These are phyloP conservation scores for Umbelopsis ramanniana DNA, from an alignment of 192 early-diverging fungal genomes.

Conservation along the genomic window DNA sequence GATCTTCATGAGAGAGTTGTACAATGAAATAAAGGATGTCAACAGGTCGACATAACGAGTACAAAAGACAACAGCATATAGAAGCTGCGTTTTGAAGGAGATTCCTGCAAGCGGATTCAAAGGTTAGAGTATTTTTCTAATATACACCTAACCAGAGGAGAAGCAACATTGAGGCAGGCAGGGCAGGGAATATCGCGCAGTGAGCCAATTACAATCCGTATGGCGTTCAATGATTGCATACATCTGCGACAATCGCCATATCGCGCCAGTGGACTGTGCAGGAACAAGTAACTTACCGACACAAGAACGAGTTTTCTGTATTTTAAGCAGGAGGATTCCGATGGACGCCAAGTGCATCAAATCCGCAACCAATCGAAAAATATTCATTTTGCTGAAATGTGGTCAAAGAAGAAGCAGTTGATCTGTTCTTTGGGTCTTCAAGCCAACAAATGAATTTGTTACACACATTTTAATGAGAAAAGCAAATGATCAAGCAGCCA, in stretches of 20 bases:
- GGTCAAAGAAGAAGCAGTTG: neutral
- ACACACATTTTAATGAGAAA: no score
- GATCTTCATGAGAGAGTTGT: constrained; percentile 95
- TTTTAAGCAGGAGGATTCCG: constrained; percentile 91
- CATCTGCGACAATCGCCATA: constrained; percentile 3
- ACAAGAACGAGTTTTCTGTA: constrained; percentile 86
- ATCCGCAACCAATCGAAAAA: constrained; percentile 90
- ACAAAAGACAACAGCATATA: constrained; percentile 90
- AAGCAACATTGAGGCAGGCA: no score
- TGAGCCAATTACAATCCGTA: no score
- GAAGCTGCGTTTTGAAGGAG: constrained; percentile 95
- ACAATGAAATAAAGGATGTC: constrained; percentile 73
- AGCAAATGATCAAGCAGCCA: no score
- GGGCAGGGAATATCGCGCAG: neutral
- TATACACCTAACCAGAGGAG: neutral
- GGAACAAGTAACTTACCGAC: constrained; percentile 60
- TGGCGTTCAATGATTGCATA: neutral
- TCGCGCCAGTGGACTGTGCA: constrained; percentile 1
- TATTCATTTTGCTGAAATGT: constrained; percentile 70
- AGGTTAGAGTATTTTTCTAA: neutral
- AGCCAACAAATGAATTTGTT: neutral
- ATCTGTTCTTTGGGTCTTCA: neutral
- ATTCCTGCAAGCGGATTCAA: constrained; percentile 68
- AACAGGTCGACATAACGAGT: constrained; percentile 96
- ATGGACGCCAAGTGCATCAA: constrained; percentile 95